Conservation (phyloP, 192 early-diverging fungal species). For the Coemansia sp. region DNA sequence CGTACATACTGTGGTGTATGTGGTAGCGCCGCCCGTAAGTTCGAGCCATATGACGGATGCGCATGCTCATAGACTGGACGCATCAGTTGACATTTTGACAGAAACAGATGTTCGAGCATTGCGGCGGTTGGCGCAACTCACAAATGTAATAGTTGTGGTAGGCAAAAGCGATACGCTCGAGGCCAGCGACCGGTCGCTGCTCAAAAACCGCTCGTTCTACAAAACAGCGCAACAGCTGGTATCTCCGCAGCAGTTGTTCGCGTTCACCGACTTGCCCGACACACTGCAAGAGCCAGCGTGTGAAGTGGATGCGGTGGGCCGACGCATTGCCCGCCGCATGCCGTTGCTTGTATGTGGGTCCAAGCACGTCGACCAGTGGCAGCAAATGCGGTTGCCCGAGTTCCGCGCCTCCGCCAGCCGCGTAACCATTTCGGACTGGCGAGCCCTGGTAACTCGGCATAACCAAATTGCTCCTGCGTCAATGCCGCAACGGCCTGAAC, state of each 20-base stretch:
- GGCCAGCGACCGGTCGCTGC: slow-evolving; percentile 21
- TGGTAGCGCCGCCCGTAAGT: slow-evolving; percentile 45
- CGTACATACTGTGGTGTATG: slow-evolving; percentile 38
- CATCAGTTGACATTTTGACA: slow-evolving; percentile 26
- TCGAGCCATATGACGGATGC: slow-evolving; percentile 32
- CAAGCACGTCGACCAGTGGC: slow-evolving; percentile 45
- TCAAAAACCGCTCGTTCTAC: slow-evolving; percentile 30
- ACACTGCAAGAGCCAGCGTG: slow-evolving; percentile 23
- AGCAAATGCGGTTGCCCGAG: slow-evolving; percentile 45
- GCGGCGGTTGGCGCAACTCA: slow-evolving; percentile 21
- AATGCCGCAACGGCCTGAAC: slow-evolving; percentile 21
- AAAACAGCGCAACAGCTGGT: slow-evolving; percentile 10
- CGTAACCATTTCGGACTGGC: slow-evolving; percentile 37
- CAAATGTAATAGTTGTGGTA: slow-evolving; percentile 40
- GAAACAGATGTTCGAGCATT: slow-evolving; percentile 31
- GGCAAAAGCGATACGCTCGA: slow-evolving; percentile 53
- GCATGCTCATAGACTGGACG: slow-evolving; percentile 26
- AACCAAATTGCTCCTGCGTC: slow-evolving; percentile 30
- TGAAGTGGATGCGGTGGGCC: background rate
- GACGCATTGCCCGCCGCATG: slow-evolving; percentile 6
- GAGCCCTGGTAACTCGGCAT: slow-evolving; percentile 19
- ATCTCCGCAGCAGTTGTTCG: slow-evolving; percentile 29
- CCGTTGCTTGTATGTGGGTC: slow-evolving; percentile 43
- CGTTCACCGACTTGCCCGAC: slow-evolving; percentile 27
- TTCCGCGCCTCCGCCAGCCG: slow-evolving; percentile 26